Conservation (phyloP, 2,329 filamentous ascomycete genomes). For the Ophiosphaerella korrae region DNA sequence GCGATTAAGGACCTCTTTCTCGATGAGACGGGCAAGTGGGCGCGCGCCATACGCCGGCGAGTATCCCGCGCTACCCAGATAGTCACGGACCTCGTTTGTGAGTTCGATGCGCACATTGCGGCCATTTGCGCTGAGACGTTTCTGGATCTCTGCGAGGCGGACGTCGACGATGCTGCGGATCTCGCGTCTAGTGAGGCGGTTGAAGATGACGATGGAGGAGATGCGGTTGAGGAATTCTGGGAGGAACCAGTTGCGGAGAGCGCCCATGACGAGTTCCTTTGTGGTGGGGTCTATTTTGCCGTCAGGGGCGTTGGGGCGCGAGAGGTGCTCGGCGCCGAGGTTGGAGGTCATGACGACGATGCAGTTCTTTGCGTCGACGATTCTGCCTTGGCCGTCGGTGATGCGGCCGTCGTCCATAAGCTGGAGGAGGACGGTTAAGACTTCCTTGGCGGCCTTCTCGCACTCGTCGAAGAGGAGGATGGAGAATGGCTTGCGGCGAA, state of each 20-base stretch:
- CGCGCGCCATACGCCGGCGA: constrained; percentile 93
- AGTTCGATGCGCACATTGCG: constrained; percentile 86
- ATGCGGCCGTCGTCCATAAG: constrained; percentile 99
- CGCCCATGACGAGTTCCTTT: constrained; percentile 85
- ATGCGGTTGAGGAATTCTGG: constrained; percentile 99
- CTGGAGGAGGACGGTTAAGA: constrained; percentile 95
- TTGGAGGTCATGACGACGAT: constrained; percentile 99
- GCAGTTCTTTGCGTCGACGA: constrained; percentile 95
- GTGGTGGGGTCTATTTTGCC: constrained; percentile 87
- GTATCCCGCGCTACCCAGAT: constrained; percentile 88
- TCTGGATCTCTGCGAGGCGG: constrained; percentile 85
- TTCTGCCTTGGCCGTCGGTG: constrained; percentile 93
- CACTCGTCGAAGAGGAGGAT: constrained; percentile 98
- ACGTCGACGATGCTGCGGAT: constrained; percentile 97
- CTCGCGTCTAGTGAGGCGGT: constrained; percentile 85
- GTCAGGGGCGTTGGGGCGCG: constrained; percentile 75
- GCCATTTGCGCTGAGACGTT: constrained; percentile 81
- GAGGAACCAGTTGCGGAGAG: constrained; percentile 93
- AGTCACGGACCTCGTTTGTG: constrained; percentile 85
- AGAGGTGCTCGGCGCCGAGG: constrained; percentile 90
- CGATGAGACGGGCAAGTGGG: constrained; percentile 85
- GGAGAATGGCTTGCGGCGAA: constrained; percentile 94
- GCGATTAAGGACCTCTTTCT: constrained; percentile 95
- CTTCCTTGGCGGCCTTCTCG: constrained; percentile 97
- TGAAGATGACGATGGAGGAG: constrained; percentile 96